Percentiles rank a stretch among this genome's conserved stretches.
These are phyloP conservation scores for Scorias spongiosa DNA, from an alignment of 2,329 filamentous ascomycete species.

Conservation along the genomic window DNA sequence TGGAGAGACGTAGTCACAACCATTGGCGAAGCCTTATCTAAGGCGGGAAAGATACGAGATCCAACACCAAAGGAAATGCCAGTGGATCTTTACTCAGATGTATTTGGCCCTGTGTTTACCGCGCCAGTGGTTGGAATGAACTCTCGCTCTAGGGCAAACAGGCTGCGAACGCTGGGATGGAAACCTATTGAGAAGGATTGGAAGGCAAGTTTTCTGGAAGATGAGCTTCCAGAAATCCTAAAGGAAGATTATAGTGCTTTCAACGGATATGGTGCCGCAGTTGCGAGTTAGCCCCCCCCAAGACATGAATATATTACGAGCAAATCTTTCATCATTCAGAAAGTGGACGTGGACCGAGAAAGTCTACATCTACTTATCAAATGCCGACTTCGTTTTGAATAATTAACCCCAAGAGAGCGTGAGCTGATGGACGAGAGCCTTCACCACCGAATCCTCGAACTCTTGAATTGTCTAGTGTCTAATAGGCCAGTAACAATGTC, in stretches of 20 bases:
- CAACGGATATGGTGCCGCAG: conserved; percentile 4
- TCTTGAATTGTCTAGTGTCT: too few relatives aligned
- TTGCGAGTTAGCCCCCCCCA: not conserved
- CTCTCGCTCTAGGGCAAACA: conserved; percentile 27
- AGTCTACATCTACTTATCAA: too few relatives aligned
- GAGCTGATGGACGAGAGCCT: too few relatives aligned
- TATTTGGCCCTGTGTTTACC: conserved; percentile 24
- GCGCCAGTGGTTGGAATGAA: conserved; percentile 27
- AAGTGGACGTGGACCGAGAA: too few relatives aligned
- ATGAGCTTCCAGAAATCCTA: conserved; percentile 27
- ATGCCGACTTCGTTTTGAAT: too few relatives aligned
- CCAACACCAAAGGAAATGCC: conserved; percentile 23
- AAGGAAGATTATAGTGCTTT: conserved; percentile 5
- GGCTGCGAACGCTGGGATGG: conserved; percentile 32
- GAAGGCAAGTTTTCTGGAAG: conserved; percentile 23
- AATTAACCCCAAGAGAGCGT: too few relatives aligned
- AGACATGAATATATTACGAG: too few relatives aligned
- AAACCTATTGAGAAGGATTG: conserved; percentile 29
- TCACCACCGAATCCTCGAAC: too few relatives aligned
- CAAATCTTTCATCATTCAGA: too few relatives aligned
- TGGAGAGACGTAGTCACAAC: conserved; percentile 27
- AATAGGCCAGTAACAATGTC: too few relatives aligned
- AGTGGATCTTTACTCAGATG: conserved; percentile 24
- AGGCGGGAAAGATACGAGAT: conserved; percentile 24
- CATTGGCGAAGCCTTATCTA: conserved; percentile 25